Conservation (phyloP, 164 flowering plant genomes). For the Stephania japonica region DNA sequence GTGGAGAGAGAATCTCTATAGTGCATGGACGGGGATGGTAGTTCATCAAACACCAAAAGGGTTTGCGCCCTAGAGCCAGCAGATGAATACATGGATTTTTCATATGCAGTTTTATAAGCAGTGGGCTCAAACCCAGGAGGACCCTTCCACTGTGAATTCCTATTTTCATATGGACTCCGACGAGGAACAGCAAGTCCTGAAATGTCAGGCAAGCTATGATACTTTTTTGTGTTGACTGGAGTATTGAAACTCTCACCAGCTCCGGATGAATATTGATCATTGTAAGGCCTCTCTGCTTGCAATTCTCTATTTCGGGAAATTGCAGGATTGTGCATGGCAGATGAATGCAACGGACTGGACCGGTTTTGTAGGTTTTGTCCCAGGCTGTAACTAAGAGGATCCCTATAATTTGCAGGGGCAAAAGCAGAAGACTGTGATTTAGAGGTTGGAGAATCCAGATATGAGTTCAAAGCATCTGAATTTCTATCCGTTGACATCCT, state of each 20-base stretch:
- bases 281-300: conserved; percentile 44
- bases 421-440: conserved; percentile 43
- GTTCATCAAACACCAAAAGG: conserved; percentile 50
- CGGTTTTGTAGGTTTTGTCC: conserved; percentile 51
- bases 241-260: conserved; percentile 27
- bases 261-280: conserved; percentile 35
- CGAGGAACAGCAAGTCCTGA: conserved; percentile 55
- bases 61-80: conserved; percentile 35
- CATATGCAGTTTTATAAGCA: conserved; percentile 30
- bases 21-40: conserved; percentile 47
- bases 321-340: conserved; percentile 45
- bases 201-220: conserved; percentile 84
- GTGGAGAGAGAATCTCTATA: conserved; percentile 44
- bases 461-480: conserved; percentile 29
- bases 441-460: conserved; percentile 31
- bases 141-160: conserved; percentile 41
- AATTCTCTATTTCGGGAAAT: conserved; percentile 40
- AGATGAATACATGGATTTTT: conserved; percentile 30
- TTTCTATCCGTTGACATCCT: conserved; percentile 41
- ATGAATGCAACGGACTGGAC: conserved; percentile 29
- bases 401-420: conserved; percentile 38
- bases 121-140: conserved; percentile 45
- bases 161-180: conserved; percentile 31
- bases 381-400: conserved; percentile 32
- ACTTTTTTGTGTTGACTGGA: conserved; percentile 57